phyloP scores from a whole-genome alignment of 495 filamentous ascomycete species.

The Aspergillus kassunensis region DNA sequence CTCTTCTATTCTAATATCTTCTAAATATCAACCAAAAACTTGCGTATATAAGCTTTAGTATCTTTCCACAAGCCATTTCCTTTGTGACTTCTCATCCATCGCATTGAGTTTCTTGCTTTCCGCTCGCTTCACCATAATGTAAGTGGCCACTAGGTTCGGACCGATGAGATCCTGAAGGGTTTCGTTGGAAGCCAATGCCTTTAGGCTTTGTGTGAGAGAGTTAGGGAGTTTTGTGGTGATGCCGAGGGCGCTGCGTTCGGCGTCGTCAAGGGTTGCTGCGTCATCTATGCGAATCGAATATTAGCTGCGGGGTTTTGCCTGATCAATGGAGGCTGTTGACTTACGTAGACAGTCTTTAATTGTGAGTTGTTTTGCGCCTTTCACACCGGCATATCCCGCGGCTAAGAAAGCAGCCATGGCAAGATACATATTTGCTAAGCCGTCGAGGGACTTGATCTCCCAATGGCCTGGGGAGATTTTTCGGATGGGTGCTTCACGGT shows the following conservation, averaged over 20 bases:
- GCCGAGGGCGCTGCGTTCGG: constrained; percentile 25
- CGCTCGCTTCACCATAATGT: constrained; percentile 55
- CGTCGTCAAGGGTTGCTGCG: constrained; percentile 24
- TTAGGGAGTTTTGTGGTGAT: constrained; percentile 40
- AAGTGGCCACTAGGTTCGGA: constrained; percentile 51
- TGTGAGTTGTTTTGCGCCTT: constrained; percentile 38
- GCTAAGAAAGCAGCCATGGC: constrained; percentile 59
- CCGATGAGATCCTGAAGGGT: constrained; percentile 42
- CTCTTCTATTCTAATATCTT: too few relatives aligned
- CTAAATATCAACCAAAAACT: too few relatives aligned
- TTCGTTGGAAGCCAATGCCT: constrained; percentile 19
- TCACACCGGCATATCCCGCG: constrained; percentile 60
- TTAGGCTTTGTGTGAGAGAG: constrained; percentile 29
- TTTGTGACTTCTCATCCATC: constrained; percentile 46
- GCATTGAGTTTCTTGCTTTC: constrained; percentile 47
- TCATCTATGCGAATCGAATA: constrained; percentile 22
- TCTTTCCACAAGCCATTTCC: constrained; percentile 58
- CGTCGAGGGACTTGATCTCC: constrained; percentile 42
- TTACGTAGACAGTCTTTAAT: constrained; percentile 53
- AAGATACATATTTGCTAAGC: constrained; percentile 41
- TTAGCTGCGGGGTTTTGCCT: not conserved
- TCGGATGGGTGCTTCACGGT: constrained; percentile 40
- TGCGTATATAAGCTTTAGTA: constrained; percentile 25
- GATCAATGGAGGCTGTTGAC: constrained; percentile 1
- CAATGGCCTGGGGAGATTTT: constrained; percentile 36